Percentiles rank a stretch among this genome's conserved stretches.
These are phyloP conservation scores for Pichia cactophila DNA, from an alignment of 1,139 yeast species.

Conservation along the genomic window DNA sequence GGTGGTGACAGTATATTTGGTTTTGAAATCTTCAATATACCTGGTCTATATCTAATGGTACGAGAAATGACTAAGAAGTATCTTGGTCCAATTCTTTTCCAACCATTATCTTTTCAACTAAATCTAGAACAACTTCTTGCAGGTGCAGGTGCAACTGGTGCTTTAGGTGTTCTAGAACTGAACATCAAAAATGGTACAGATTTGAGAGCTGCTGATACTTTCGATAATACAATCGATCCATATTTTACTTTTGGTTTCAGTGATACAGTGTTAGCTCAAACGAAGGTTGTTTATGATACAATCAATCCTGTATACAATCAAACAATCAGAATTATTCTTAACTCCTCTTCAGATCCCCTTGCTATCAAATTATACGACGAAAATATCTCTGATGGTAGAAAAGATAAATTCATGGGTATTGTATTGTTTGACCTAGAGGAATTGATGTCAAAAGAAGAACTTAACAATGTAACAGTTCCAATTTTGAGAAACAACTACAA, in stretches of 20 bases:
- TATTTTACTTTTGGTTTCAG: constrained; percentile 69
- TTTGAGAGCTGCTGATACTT: constrained; percentile 58
- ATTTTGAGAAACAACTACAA: constrained; percentile 74
- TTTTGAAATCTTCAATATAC: constrained; percentile 79
- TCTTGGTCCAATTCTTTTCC: constrained; percentile 77
- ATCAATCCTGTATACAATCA: constrained; percentile 78
- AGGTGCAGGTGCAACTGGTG: constrained; percentile 72
- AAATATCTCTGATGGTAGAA: constrained; percentile 60
- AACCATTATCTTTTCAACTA: constrained; percentile 87
- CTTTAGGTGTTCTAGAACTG: constrained; percentile 78
- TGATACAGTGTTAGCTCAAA: constrained; percentile 52
- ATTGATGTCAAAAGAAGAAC: constrained; percentile 48
- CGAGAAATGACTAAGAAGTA: constrained; percentile 80
- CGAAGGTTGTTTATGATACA: constrained; percentile 60
- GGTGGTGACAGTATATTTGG: constrained; percentile 76
- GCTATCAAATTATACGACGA: constrained; percentile 59
- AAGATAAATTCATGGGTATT: constrained; percentile 75
- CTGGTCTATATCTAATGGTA: constrained; percentile 77
- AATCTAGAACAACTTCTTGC: constrained; percentile 86
- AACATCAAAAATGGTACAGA: constrained; percentile 59
- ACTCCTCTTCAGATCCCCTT: constrained; percentile 74
- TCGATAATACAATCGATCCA: constrained; percentile 84
- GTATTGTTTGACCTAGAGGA: constrained; percentile 69
- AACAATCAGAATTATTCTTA: constrained; percentile 59
- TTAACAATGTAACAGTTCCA: constrained; percentile 45